Percentiles rank a stretch among this genome's conserved stretches.
phyloP scores from a whole-genome alignment of 768 basidiomycete species.

The Trametes cingulata region DNA sequence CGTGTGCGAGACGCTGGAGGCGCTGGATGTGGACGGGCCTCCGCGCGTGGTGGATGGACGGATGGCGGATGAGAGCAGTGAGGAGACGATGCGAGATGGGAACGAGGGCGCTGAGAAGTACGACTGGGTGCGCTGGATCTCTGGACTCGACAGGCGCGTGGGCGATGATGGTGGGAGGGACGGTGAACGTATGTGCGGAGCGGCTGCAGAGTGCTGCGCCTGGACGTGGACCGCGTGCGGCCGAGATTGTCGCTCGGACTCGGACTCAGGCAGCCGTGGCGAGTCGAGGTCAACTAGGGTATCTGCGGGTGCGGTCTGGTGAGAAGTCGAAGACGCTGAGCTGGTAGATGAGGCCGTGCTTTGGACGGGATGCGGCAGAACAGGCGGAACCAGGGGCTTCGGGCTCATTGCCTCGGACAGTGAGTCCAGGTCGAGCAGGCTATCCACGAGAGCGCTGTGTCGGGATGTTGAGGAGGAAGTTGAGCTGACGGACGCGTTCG shows the following conservation, averaged over 20 bases:
- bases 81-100: constrained; percentile 56
- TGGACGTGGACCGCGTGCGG: constrained; percentile 7
- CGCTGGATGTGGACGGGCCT: background rate
- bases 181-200: constrained; percentile 35
- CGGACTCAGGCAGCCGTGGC: constrained; percentile 15
- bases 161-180: constrained; percentile 35
- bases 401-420: constrained; percentile 18
- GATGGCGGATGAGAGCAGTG: constrained; percentile 38
- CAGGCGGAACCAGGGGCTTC: constrained; percentile 17
- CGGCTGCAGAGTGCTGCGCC: constrained; percentile 4
- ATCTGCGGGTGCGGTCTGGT: background rate
- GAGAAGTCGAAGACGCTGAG: background rate
- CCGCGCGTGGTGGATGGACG: constrained; percentile 9
- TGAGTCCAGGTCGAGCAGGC: constrained; percentile 19
- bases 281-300: constrained; percentile 36
- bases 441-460: no score
- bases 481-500: background rate
- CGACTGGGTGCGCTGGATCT: constrained; percentile 38
- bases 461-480: background rate
- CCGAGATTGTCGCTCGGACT: constrained; percentile 19
- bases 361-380: background rate
- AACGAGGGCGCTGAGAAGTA: constrained; percentile 45
- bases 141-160: constrained; percentile 34
- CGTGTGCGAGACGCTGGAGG: constrained; percentile 3
- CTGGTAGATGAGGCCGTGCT: background rate